Evolutionary conservation across 1,284 basidiomycete species (phyloP), one percentile per base, ranked within the genome.

Genomic region (Apiotrichum laibachii): DNA sequence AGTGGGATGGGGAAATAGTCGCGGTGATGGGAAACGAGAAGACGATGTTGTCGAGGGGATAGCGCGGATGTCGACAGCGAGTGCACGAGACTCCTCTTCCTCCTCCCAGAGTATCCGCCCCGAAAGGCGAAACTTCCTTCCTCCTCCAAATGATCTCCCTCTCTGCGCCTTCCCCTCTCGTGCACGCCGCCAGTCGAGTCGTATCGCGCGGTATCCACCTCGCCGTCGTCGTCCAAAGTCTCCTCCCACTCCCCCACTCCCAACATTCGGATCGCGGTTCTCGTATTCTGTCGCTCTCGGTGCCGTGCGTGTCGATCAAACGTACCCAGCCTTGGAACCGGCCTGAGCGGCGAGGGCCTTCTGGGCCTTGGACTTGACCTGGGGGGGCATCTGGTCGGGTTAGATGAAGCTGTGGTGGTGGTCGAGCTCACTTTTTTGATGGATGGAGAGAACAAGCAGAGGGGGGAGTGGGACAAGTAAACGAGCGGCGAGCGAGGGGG

Each of bases 271-370:
- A 7, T 39, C 16, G 21, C 40, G 19, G 40, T 44, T 18, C 31
- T 31, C 37, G 40, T 18, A 13, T n/a, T n/a, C 21, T 16, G 21
- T 42, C 40, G 35, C 22, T 13, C 21, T 47, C 58, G 35, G 19
- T n/a, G n/a, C n/a, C n/a, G 10, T 45, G 31, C 21, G 45, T 46
- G 22, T 45, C 31, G 26, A n/a, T 40, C 22, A 49, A 18, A 77
- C 77, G 75, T 64, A 79, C 77, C 77, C 77, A 64, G 77, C 73
- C 66, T 72, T 72, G 61, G 75, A 77, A 74, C 77, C 77, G 68
- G 77, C 77, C 73, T 72, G 70, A 53, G 77, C 77, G 72, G 77
- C 77, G 66, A 75, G 74, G 69, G 77, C 77, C 75, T 77, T 79
- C 65, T 77, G 76, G 67, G 77, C 72, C 70, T 78, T 75, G 53